A percentile compares a stretch with the other conserved stretches of the same genome.
Conservation (phyloP, 257 asterid genomes). For the Salvia miltiorrhiza region DNA sequence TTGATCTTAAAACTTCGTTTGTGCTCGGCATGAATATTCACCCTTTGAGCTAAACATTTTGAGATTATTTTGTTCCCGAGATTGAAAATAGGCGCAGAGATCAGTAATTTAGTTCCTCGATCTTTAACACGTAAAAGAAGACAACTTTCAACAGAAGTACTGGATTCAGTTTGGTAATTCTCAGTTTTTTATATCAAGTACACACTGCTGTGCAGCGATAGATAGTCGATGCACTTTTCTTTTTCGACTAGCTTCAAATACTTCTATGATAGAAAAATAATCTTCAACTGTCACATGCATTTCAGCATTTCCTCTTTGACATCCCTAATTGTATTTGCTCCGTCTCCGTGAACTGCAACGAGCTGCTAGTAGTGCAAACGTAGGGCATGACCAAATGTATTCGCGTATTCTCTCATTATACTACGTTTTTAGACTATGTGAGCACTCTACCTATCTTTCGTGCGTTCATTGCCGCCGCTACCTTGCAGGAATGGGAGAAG, state of each 20-base stretch:
- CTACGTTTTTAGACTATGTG: background rate
- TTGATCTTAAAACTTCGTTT: background rate
- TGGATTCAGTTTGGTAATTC: background rate
- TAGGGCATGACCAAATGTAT: background rate
- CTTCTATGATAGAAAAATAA: too few species aligned
- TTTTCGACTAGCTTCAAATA: background rate
- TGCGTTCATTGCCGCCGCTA: background rate
- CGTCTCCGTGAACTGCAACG: background rate
- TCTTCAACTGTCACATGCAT: too few species aligned
- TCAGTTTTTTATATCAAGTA: background rate
- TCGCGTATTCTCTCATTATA: background rate
- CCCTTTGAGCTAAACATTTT: background rate
- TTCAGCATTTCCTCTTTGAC: too few species aligned
- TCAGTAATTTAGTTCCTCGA: too few species aligned
- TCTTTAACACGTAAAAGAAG: background rate
- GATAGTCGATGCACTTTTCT: background rate
- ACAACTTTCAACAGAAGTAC: background rate
- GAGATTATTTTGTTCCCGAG: background rate
- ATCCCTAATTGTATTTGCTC: background rate
- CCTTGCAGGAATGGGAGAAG: constrained; percentile 52
- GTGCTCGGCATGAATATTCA: background rate
- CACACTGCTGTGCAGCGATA: background rate
- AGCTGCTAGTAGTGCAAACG: background rate
- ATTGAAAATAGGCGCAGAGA: background rate
- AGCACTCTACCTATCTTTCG: background rate